Percentiles rank a stretch among this genome's conserved stretches.
Conservation (phyloP, 768 basidiomycete species). For the Kwoniella dejecticola region DNA sequence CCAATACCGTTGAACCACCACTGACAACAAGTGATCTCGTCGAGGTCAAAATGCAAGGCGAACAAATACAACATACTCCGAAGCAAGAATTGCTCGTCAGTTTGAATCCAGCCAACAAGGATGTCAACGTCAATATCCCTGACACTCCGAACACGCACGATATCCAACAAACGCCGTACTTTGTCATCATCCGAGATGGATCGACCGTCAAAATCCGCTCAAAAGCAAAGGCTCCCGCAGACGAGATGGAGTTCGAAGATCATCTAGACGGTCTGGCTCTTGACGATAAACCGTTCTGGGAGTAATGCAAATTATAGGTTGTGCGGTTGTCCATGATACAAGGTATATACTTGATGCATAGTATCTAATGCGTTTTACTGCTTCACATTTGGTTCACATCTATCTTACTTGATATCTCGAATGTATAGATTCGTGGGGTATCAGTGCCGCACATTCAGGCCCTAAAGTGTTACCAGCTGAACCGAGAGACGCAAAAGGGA, state of each 20-base stretch:
- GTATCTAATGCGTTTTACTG: neutral
- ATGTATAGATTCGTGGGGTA: too few species aligned
- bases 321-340: too few species aligned
- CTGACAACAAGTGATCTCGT: too few species aligned
- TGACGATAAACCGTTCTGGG: constrained; percentile 6
- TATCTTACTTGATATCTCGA: too few species aligned
- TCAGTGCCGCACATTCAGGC: too few species aligned
- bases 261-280: neutral
- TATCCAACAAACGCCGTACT: constrained; percentile 1
- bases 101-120: neutral
- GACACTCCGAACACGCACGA: neutral
- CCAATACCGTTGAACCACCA: too few species aligned
- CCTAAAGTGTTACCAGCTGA: too few species aligned
- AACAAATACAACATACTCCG: too few species aligned
- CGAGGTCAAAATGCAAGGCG: too few species aligned
- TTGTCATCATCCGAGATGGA: constrained; percentile 9
- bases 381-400: neutral
- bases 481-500: too few species aligned
- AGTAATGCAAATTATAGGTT: neutral
- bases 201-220: constrained; percentile 6
- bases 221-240: neutral
- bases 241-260: neutral
- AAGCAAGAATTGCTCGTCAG: too few species aligned
- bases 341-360: too few species aligned
- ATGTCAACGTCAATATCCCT: neutral